These are phyloP conservation scores for Avena insularis DNA, from an alignment of 176 grass and related monocot genomes.

Conservation along the genomic window DNA sequence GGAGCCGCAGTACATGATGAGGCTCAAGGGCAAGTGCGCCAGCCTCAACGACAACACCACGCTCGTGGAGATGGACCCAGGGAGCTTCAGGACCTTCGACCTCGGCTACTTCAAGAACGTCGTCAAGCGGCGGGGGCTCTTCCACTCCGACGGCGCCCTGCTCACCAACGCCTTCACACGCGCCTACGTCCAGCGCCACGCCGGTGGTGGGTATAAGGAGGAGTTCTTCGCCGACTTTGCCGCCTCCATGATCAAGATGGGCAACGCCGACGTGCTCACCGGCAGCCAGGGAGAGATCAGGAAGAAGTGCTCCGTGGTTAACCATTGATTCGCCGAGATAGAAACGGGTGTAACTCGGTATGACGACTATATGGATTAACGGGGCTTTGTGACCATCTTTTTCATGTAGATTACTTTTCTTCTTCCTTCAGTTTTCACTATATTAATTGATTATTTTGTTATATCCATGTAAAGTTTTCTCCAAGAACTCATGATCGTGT, in stretches of 20 bases:
- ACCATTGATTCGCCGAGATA: constrained; percentile 20
- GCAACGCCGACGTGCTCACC: constrained; percentile 60
- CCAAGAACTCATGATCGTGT: not conserved
- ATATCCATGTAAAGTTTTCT: not conserved
- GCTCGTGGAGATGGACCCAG: constrained; percentile 88
- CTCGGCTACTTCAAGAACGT: constrained; percentile 62
- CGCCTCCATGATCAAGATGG: constrained; percentile 79
- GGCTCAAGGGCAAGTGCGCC: constrained; percentile 49
- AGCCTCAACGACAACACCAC: constrained; percentile 76
- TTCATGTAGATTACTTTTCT: not conserved
- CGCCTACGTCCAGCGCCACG: constrained; percentile 71
- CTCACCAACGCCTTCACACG: constrained; percentile 60
- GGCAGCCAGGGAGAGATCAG: constrained; percentile 71
- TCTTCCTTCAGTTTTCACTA: not conserved
- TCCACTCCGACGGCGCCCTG: constrained; percentile 82
- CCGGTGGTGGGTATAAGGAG: constrained; percentile 19
- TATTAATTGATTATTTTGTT: constrained; percentile 51
- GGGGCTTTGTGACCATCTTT: not conserved
- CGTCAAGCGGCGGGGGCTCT: constrained; percentile 66
- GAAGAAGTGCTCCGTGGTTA: constrained; percentile 68
- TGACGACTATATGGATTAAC: not conserved
- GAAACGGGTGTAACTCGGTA: not conserved
- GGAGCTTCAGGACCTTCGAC: constrained; percentile 91
- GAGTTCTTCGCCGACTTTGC: constrained; percentile 81
- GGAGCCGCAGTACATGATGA: constrained; percentile 53